Evolutionary conservation across 2,329 filamentous ascomycete genomes (phyloP), one percentile per base, ranked within the genome.

Genomic region (Trichoderma semiorbis): DNA sequence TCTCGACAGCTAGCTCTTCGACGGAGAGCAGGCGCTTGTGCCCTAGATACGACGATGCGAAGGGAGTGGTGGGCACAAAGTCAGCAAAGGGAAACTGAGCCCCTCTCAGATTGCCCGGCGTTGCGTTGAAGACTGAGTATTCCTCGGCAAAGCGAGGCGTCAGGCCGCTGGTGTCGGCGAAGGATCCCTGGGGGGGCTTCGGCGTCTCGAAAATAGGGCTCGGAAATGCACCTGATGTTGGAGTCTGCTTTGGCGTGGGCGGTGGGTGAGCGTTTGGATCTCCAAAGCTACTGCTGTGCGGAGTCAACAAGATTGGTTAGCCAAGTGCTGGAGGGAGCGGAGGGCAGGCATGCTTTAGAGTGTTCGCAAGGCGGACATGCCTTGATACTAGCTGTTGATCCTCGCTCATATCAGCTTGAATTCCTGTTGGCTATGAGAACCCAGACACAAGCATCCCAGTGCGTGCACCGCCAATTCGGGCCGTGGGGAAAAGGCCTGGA

Each of bases 51-150:
- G 80, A 77, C 24, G 76, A 73, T 50, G 57, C 57, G 71, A 80
- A 81, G 16, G 83, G 81, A 50, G 78, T 73, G 78, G 82, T 69
- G 76, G 80, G 74, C 77, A 77, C 76, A 76, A 85, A 84, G 75
- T 86, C 85, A 74, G 80, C 76, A 77, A 87, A 88, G 16, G 80
- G 78, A 72, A 78, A 82, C 71, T 84, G 81, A 57, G 81, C 79
- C 68, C 82, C 85, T 76, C 83, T 83, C 69, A 90, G 82, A 77
- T 89, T 88, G 62, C 87, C 88, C 18, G 89, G 89, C 10, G 88
- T 90, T n/a, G 85, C 82, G 80, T 89, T 89, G 83, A 91, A 90
- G 77, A 90, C 88, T 74, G 88, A 89, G 77, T 89, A 90, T 74
- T 90, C 88, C 78, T 90, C 88, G 74, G 88, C 88, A 81, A 90